Evolutionary conservation across 2,329 filamentous ascomycete species (phyloP).

Genomic region (Nemania abortiva): DNA sequence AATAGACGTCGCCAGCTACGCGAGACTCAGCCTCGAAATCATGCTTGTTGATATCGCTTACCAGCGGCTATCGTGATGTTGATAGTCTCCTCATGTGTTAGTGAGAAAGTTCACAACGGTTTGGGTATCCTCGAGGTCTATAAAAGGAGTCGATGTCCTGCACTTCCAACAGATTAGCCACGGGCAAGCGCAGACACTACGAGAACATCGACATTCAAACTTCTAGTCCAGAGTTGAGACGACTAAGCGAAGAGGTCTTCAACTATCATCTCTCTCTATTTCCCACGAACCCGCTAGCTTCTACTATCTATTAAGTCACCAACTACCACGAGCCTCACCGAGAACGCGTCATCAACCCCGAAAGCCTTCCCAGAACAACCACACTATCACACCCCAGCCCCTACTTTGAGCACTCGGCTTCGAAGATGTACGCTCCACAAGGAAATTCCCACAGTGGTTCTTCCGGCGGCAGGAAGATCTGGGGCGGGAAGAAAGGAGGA

Average conservation of each 20-base stretch:
- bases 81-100: neutral
- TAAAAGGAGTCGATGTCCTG: constrained; percentile 1
- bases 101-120: neutral
- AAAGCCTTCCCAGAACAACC: constrained; percentile 1
- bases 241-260: neutral
- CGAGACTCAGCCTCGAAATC: neutral
- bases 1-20: neutral
- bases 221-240: neutral
- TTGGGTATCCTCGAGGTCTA: neutral
- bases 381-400: neutral
- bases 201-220: neutral
- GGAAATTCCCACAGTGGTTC: constrained; percentile 24
- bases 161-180: neutral
- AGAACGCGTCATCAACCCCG: neutral
- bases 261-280: neutral
- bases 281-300: neutral
- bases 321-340: neutral
- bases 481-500: constrained; percentile 19
- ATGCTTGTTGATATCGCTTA: neutral
- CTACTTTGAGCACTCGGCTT: neutral
- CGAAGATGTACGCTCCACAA: constrained; percentile 24
- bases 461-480: constrained; percentile 23
- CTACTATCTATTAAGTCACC: neutral
- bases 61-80: constrained; percentile 2
- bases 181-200: neutral